Base-by-base conservation (phyloP, 2,329 filamentous ascomycete genomes). In the Cercospora sp. region DNA sequence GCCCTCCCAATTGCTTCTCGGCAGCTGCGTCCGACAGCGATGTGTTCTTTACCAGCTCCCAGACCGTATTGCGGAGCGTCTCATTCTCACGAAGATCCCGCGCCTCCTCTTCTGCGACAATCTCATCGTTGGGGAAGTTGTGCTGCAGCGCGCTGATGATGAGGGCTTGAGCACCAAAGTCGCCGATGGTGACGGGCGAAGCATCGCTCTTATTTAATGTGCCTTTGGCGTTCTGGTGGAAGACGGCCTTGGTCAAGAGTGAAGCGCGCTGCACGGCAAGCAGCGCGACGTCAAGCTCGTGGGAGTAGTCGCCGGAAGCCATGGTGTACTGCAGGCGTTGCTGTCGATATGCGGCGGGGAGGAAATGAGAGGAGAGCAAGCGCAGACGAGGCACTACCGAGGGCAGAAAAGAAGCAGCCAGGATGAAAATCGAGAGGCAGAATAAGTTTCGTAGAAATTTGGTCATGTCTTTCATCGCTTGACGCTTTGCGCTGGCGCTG, bases 141-240 rank as follows among this genome's bases (percentile, higher is more conserved):
- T 92, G 88, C 81, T 90, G 90, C 73, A 99, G 90, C 30, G 94
- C 94, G 66, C 90, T 87, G 77, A 98, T 97, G 81, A 99, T 97
- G 72, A 99, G 88, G 33, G 95, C 94, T 83, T 99, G 95, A 42
- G 95, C 96, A 77, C 95, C 95, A 80, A 97, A 98, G 83, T 99
- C 95, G 79, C 94, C 95, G 75, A 98, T 95, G 18, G 95, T 99
- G 75, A 99, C 95, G 72, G 95, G 95, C 9, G 94, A 97, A 79
- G 92, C 93, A 85, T 99, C 95, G 80, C 92, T 90, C 84, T 99
- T 99, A 79, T 90, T 91, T 62, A 97, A 86, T 57, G 95, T 97
- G 74, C 94, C 94, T 83, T 98, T 98, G 75, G 93, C 91, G 81
- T 94, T 95, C 75, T 94, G 91, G 82, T 93, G 85, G 83, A 91